Evolutionary conservation across 225 moss, liverwort and hornwort genomes (phyloP).

Genomic region (Polytrichum commune): DNA sequence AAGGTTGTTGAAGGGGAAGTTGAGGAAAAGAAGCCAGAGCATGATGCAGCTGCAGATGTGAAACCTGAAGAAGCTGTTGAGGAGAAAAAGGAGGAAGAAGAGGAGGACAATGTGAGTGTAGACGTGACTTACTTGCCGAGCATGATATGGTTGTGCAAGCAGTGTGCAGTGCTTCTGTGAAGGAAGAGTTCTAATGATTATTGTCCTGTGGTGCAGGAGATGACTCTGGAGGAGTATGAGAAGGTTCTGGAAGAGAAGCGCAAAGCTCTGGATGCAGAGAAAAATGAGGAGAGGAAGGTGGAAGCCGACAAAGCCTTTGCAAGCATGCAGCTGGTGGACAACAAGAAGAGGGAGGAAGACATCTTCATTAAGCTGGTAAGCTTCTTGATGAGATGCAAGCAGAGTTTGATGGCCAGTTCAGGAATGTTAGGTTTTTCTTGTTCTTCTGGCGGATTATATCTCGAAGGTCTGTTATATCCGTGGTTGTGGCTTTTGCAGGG

Average conservation of each 20-base stretch:
- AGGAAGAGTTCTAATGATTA: too few species aligned
- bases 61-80: conserved; percentile 29
- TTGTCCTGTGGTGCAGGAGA: conserved; percentile 40
- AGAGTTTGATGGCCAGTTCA: too few species aligned
- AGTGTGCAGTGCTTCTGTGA: too few species aligned
- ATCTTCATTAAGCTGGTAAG: conserved; percentile 63
- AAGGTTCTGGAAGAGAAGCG: conserved; percentile 90
- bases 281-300: conserved; percentile 80
- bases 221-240: conserved; percentile 92
- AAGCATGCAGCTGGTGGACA: conserved; percentile 64
- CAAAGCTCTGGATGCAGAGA: conserved; percentile 55
- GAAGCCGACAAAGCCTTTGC: conserved; percentile 59
- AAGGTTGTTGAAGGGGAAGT: conserved; percentile 17
- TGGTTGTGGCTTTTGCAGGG: conserved; percentile 40
- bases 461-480: too few species aligned
- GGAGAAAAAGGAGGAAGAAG: conserved; percentile 39
- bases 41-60: conserved; percentile 22
- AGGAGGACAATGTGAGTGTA: conserved; percentile 57
- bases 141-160: too few species aligned
- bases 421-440: too few species aligned
- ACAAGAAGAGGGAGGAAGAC: conserved; percentile 41
- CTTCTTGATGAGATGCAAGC: background rate
- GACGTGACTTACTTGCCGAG: too few species aligned
- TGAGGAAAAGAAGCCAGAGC: conserved; percentile 41
- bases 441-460: too few species aligned